Base-by-base conservation (phyloP, 1,139 yeast genomes). In the Geotrichum fermentans region DNA sequence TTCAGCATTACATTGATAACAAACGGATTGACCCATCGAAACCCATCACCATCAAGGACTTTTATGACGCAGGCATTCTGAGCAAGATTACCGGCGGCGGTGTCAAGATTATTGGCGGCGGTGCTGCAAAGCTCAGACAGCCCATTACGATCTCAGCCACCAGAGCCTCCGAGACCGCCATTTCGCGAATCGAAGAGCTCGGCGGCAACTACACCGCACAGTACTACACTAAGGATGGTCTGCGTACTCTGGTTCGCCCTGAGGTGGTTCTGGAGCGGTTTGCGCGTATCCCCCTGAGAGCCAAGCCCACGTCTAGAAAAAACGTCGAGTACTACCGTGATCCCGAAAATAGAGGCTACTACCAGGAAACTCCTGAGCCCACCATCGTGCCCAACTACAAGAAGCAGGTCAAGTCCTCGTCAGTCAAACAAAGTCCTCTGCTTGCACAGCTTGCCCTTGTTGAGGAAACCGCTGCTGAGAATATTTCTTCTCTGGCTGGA, bases 221-320 rank as follows among this genome's bases (percentile, higher is more conserved):
- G 53, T 90, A 83, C 65, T 85, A 78, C 64, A 80, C 86, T 11
- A 53, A 66, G 28, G 69, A 84, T 43, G 82, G 89, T 2, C 76
- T 86, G 58, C 73, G 79, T 58, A 92, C 88, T 2, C 90, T 88
- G 61, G 72, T 88, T 43, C 70, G 83, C 45, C 97, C 98, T 11
- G 78, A 80, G 46, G 74, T 80, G 64, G 83, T 81, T 58, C 66
- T 84, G 47, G 68, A 74, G 55, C 82, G 77, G 58, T 82, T 79
- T 61, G 96, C 94, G 18, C 79, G 89, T 56, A 69, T 90, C 21
- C 97, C 97, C 26, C 68, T 88, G 56, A 82, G 80, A 47, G 94
- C 97, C 3, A 79, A 90, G 67, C 98, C 98, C 21, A 83, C 83
- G 7, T 82, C 79, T 58, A 79, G 87, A 68, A 83, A 87, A 70